phyloP scores from a whole-genome alignment of 208 protist genomes.

The Trypanosoma platydactyli region DNA sequence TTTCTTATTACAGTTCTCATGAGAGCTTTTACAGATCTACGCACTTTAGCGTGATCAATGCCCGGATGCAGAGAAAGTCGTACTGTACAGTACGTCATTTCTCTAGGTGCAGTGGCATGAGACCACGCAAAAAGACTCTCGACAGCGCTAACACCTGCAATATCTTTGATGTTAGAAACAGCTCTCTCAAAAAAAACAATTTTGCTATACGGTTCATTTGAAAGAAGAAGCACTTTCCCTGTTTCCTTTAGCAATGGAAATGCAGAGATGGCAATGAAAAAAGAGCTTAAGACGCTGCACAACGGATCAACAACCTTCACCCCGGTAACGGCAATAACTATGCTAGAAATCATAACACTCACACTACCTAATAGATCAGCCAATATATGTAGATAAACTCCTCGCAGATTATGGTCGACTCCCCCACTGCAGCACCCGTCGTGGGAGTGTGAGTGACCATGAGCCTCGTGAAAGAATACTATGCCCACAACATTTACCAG shows the following conservation, averaged over 20 bases:
- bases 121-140: slow-evolving; percentile 48
- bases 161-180: slow-evolving; percentile 32
- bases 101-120: slow-evolving; percentile 61
- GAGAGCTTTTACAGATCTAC: slow-evolving; percentile 9
- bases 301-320: slow-evolving; percentile 74
- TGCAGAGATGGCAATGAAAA: slow-evolving; percentile 69
- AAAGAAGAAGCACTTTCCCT: slow-evolving; percentile 70
- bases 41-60: slow-evolving; percentile 25
- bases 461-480: slow-evolving; percentile 79
- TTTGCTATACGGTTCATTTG: slow-evolving; percentile 28
- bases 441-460: slow-evolving; percentile 52
- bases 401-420: slow-evolving; percentile 81
- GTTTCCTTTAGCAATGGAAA: slow-evolving; percentile 80
- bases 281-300: slow-evolving; percentile 67
- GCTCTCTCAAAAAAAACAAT: slow-evolving; percentile 32
- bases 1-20: slow-evolving; percentile 9
- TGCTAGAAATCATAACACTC: slow-evolving; percentile 82
- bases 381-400: slow-evolving; percentile 89
- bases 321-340: slow-evolving; percentile 62
- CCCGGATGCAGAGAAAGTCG: slow-evolving; percentile 1
- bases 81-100: slow-evolving; percentile 52
- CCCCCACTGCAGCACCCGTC: slow-evolving; percentile 32
- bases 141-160: slow-evolving; percentile 17
- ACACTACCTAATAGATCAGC: slow-evolving; percentile 87
- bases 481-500: slow-evolving; percentile 85